Evolutionary conservation across 2,329 filamentous ascomycete species (phyloP), one percentile per base, ranked within the genome.

Genomic region (Nigrospora sphaerica): DNA sequence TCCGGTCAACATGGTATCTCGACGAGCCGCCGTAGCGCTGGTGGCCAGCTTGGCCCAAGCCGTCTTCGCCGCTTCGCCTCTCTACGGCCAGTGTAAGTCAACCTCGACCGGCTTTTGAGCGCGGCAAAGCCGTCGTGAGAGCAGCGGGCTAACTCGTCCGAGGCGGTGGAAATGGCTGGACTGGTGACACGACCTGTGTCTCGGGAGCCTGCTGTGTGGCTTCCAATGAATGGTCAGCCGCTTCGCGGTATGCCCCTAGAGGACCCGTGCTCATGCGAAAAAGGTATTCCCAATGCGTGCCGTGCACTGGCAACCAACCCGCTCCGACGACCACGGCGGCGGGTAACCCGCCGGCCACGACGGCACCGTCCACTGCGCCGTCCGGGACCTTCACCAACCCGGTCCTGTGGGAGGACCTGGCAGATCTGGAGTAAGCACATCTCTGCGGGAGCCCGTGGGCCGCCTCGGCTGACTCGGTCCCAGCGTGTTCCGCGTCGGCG

Each of bases 401-500:
- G 28, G 32, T 47, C 7, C 31, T 47, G 19, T 47, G 46, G 46
- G 40, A 47, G 14, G 46, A 47, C 12, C 41, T 47, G 4, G 46
- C 46, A 17, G 46, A 47, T 18, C 23, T 47, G 18, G 46, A 47
- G 42, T 44, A 37, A 36, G 42, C 32, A 7, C 2, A 28, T 28
- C 23, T 28, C 23, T 6, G 23, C 23, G 7, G 23, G 23, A 28
- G 23, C 6, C 7, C 7, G 7, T 6, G 23, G n/a, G 23, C 23
- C 23, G 7, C 2, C 4, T 7, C 14, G 12, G 32, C 40, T 42
- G 77, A 81, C 32, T n/a, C 32, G 12, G 17, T 13, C 35, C n/a
- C 14, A 44, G 42, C 52, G 65, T 81, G 14, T 71, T 75, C 52
- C 67, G 73, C 7, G 67, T 75, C 0, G 65, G 67, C 4, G 67